Evolutionary conservation across 176 grass and related monocot genomes (phyloP), one percentile per base, ranked within the genome.

Genomic region (Oryza coarctata): DNA sequence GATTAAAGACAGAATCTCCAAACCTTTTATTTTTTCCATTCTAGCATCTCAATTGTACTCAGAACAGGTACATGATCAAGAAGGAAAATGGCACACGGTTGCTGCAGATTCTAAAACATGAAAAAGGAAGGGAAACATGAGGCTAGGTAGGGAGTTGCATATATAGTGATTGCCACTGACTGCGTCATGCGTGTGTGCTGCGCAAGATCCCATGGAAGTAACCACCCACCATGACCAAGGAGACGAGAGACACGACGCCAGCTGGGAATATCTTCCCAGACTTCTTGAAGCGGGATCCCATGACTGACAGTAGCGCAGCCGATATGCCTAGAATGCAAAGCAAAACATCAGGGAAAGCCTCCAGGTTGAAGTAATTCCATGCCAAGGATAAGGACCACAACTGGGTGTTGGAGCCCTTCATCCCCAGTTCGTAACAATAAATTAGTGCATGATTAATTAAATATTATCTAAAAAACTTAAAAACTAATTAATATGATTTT

Each of bases 261-360:
- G 94, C 91, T 7, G 91, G 91, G 83, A 97, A 94, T 83, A 97
- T 83, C 82, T 94, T 97, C 23, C 89, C 52, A 0, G 94, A 97
- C 52, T 94, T 93, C 84, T 89, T 97, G 83, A 97, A 97, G 63
- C 94, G 91, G 20, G 94, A 89, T 20, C 91, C 91, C 94, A 94
- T 97, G 23, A 93, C 86, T 15, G 81, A 75, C 65, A 93, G 33
- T 9, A 97, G 88, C 0, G 94, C 94, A 3, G 70, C 94, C 0
- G 94, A 86, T 83, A 97, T 81, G 70, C 91, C 94, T 97, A 3
- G 5, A 66, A 68, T 6, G 14, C 33, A 26, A 30, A 41, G 73
- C 57, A 5, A 87, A 40, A 30, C 8, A 47, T 63, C 39, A 80
- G 61, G 74, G 12, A 44, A 77, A 67, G 13, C 61, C 63, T 60